Evolutionary conservation across 148 eudicot species (phyloP), one percentile per base, ranked within the genome.

Genomic region (Bassia scoparia): DNA sequence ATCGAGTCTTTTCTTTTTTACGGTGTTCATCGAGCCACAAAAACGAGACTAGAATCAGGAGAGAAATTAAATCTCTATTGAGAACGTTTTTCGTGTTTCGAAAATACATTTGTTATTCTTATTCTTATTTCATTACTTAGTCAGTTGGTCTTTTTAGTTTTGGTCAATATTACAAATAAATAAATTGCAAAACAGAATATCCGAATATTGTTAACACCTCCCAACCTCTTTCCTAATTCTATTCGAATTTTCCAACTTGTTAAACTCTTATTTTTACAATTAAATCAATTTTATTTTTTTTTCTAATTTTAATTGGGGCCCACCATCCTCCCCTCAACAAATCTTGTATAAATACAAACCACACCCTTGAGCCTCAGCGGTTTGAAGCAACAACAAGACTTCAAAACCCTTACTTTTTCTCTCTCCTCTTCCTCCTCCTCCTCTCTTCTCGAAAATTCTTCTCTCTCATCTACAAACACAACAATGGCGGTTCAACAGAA

Each of bases 321-420:
- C 10, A 20, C 5, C 10, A 41, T 56, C 44, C 44, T 23, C 37
- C 12, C 14, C 37, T 41, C 48, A 18, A n/a, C n/a, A 0, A 29
- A 5, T 13, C 53, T 34, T 18, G 69, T 80, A 80, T 80, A 80
- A 71, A 80, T 76, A 7, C 15, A 52, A 31, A 63, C 37, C 29
- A 18, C 60, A 5, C 13, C 37, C 14, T 10, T n/a, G 38, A 12
- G 3, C 73, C 54, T 31, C 68, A 34, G 46, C 60, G 83, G 79
- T 79, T 79, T 65, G 75, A 67, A 79, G 75, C 73, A 67, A 31
- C 64, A 44, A 55, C 77, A 65, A 8, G 53, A 71, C 77, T 68
- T 53, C 76, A 30, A 61, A 49, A 41, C 34, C 78, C 9, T 52
- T 3, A 3, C 59, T 29, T 23, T 68, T 46, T 70, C 61, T 56